A percentile compares a stretch with the other conserved stretches of the same genome.
Conservation (phyloP, 1,139 yeast genomes). For the Arxiozyma telluris region DNA sequence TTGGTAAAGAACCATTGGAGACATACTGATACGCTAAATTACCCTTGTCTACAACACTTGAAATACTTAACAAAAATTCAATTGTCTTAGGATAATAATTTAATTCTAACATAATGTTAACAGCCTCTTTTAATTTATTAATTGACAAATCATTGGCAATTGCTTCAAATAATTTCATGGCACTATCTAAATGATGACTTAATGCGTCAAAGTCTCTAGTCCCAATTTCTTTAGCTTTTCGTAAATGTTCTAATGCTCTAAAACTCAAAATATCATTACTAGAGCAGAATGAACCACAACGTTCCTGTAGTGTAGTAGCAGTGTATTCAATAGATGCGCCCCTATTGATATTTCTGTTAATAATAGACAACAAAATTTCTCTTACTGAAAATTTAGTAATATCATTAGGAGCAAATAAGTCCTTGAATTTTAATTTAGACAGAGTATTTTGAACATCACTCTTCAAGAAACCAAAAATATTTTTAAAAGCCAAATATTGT, state of each 20-base stretch:
- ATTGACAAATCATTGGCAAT: conserved; percentile 71
- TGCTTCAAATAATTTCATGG: conserved; percentile 67
- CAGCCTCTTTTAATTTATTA: conserved; percentile 76
- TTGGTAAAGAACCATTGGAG: conserved; percentile 40
- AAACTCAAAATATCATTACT: conserved; percentile 88
- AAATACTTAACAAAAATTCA: conserved; percentile 69
- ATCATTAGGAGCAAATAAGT: conserved; percentile 61
- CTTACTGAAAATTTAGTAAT: conserved; percentile 62
- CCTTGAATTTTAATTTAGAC: conserved; percentile 58
- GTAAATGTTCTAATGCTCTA: conserved; percentile 86
- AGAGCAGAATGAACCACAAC: conserved; percentile 93
- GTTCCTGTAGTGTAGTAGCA: conserved; percentile 78
- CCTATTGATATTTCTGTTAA: conserved; percentile 75
- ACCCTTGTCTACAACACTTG: conserved; percentile 57
- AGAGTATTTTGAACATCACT: conserved; percentile 60
- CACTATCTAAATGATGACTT: conserved; percentile 59
- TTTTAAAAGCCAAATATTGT: conserved; percentile 42
- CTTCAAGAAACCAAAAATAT: conserved; percentile 62
- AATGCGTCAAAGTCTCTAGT: conserved; percentile 61
- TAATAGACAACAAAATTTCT: conserved; percentile 79
- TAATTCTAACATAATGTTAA: conserved; percentile 66
- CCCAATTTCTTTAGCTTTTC: conserved; percentile 75
- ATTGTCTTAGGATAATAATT: conserved; percentile 82
- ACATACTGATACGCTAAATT: conserved; percentile 48
- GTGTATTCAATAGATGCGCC: conserved; percentile 93